phyloP scores from a whole-genome alignment of 768 basidiomycete species.

The Kwoniella mangroviensis region DNA sequence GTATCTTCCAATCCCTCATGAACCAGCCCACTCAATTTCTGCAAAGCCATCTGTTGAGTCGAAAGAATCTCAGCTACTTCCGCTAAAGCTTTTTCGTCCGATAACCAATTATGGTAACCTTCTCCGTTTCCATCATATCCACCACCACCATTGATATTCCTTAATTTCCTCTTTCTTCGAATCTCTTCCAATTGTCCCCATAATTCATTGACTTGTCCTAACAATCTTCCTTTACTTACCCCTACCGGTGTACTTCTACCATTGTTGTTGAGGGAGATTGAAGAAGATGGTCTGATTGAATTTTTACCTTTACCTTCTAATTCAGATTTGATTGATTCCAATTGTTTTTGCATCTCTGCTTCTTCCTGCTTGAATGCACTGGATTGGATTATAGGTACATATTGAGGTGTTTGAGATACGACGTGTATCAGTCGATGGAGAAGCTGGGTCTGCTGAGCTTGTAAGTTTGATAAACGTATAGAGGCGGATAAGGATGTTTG shows the following conservation, averaged over 20 bases:
- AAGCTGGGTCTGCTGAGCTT: conserved; percentile 46
- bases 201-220: conserved; percentile 54
- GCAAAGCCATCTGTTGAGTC: conserved; percentile 48
- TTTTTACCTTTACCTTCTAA: conserved; percentile 45
- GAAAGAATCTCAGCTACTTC: conserved; percentile 38
- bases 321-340: conserved; percentile 47
- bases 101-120: conserved; percentile 7
- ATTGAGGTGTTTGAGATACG: conserved; percentile 45
- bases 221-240: conserved; percentile 45
- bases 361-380: conserved; percentile 49
- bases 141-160: conserved; percentile 2
- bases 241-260: conserved; percentile 22
- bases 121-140: not conserved
- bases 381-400: conserved; percentile 50
- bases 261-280: conserved; percentile 16
- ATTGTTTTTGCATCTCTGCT: conserved; percentile 32
- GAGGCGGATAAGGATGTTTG: conserved; percentile 45
- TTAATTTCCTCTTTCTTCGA: conserved; percentile 33
- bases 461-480: conserved; percentile 42
- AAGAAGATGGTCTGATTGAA: not conserved
- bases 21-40: conserved; percentile 43
- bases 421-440: conserved; percentile 51
- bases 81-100: conserved; percentile 19
- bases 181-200: conserved; percentile 55
- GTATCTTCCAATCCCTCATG: conserved; percentile 38